Evolutionary conservation across 331 rosid species (phyloP), one percentile per base, ranked within the genome.

Genomic region (Malus hybrid): DNA sequence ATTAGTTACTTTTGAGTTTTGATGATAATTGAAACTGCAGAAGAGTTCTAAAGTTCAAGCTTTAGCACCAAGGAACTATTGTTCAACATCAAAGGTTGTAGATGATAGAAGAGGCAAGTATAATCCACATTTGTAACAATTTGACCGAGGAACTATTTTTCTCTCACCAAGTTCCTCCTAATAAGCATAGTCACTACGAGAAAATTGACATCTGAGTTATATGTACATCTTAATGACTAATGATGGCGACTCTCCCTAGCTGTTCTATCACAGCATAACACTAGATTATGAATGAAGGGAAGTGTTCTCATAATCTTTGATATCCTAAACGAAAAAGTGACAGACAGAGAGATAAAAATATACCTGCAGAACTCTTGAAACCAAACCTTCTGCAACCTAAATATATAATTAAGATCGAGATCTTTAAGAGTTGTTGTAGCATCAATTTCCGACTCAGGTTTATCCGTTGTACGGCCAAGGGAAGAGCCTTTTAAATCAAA

Each of bases 401-500:
- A 95, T 81, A 95, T 77, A 55, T 81, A 92, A 73, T 92, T 95
- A 28, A 95, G 89, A 70, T 95, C 99, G 14, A 95, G 99, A 75
- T 95, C 97, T 72, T 95, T 95, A 42, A 95, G 99, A 42, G 97
- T 95, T 67, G 96, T 95, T 10, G 96, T 90, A 65, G 96, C 89
- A 42, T 90, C 93, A 60, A 89, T 88, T 70, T 92, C 93, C 13
- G 89, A 31, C 81, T 85, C 96, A 0, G 93, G 96, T 83, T 92
- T 95, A 67, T 87, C 86, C 0, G 97, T 90, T 39, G 81, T 77
- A 60, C 99, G 97, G 61, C 99, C 99, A 34, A 84, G 93, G 33
- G 99, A 89, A 16, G 99, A 95, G 71, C 99, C 99, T 88, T 95
- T 95, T 71, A 95, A 79, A 79, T 95, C 99, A 31, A 95, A 95